phyloP scores from a whole-genome alignment of 768 basidiomycete genomes.

The Tephrocybe sp. region DNA sequence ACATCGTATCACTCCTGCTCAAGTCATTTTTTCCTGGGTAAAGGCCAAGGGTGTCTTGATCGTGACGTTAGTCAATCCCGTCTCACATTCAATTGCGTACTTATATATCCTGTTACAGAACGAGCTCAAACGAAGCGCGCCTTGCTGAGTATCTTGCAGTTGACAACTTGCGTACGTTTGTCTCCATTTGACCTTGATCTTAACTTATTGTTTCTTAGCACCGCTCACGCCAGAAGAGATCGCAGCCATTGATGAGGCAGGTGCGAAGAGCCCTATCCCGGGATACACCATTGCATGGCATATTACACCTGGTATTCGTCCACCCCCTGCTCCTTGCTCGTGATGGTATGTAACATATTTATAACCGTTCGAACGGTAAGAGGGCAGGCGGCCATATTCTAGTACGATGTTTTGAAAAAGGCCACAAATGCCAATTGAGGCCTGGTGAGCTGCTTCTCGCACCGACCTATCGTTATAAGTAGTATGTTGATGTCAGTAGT shows the following conservation, averaged over 20 bases:
- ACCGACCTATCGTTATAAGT: too few species aligned
- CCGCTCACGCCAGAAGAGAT: conserved; percentile 58
- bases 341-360: neutral
- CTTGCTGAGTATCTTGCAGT: conserved; percentile 68
- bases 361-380: too few species aligned
- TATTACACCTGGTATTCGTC: neutral
- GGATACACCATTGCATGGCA: neutral
- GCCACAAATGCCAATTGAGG: too few species aligned
- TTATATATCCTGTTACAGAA: conserved; percentile 34
- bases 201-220: conserved; percentile 39
- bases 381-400: too few species aligned
- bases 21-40: conserved; percentile 72
- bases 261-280: conserved; percentile 44
- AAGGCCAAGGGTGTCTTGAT: conserved; percentile 64
- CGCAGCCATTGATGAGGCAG: conserved; percentile 62
- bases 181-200: too few species aligned
- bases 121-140: conserved; percentile 58
- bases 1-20: conserved; percentile 56
- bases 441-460: too few species aligned
- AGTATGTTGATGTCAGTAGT: too few species aligned
- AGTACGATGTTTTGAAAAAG: too few species aligned
- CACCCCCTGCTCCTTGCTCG: neutral
- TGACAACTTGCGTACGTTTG: conserved; percentile 46
- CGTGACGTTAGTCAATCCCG: conserved; percentile 53
- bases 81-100: neutral